A percentile compares a stretch with the other conserved stretches of the same genome.
Evolutionary conservation across 495 filamentous ascomycete species (phyloP).

Genomic region (Geopyxis carbonaria): DNA sequence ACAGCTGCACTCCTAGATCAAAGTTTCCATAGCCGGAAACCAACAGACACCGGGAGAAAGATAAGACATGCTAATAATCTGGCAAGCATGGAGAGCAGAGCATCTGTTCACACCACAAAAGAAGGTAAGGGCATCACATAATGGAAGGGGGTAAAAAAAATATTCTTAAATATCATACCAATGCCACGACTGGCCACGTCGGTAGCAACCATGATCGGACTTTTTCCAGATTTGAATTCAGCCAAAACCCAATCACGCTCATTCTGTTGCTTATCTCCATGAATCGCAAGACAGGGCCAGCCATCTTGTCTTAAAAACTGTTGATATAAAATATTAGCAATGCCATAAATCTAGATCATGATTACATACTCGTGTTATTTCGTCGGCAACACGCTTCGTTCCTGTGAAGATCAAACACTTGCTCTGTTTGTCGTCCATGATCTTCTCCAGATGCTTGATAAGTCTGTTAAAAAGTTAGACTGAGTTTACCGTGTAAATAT

Average conservation of each 20-base stretch:
- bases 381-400: slow-evolving; percentile 95
- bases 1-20: slow-evolving; percentile 26
- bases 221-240: slow-evolving; percentile 95
- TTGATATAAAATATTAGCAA: slow-evolving; percentile 10
- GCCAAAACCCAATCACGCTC: slow-evolving; percentile 99
- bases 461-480: slow-evolving; percentile 74
- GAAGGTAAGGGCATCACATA: slow-evolving; percentile 26
- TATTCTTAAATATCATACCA: slow-evolving; percentile 73
- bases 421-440: slow-evolving; percentile 89
- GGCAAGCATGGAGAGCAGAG: slow-evolving; percentile 59
- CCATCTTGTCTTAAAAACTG: slow-evolving; percentile 91
- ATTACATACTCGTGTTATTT: slow-evolving; percentile 56
- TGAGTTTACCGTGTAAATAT: background rate
- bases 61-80: slow-evolving; percentile 25
- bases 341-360: no score
- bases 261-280: slow-evolving; percentile 98
- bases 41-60: slow-evolving; percentile 26
- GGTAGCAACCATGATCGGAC: slow-evolving; percentile 93
- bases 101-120: slow-evolving; percentile 38
- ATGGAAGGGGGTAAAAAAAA: slow-evolving; percentile 31
- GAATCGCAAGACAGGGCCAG: slow-evolving; percentile 95
- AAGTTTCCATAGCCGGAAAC: slow-evolving; percentile 27
- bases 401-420: slow-evolving; percentile 93
- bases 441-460: slow-evolving; percentile 93
- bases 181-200: slow-evolving; percentile 98